These are phyloP conservation scores for Arachis monticola DNA, from an alignment of 331 rosid species.

Conservation along the genomic window DNA sequence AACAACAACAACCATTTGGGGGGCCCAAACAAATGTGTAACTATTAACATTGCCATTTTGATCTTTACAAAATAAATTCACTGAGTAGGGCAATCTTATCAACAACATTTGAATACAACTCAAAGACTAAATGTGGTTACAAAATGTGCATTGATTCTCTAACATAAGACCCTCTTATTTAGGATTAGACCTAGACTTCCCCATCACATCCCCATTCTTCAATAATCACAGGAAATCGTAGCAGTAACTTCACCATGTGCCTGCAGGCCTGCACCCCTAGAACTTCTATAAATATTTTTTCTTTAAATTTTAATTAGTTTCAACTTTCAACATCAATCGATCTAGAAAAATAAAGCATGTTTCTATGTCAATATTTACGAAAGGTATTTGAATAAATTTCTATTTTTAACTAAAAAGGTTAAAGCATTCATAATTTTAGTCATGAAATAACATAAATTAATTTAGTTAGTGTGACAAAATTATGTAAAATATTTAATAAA, in stretches of 20 bases:
- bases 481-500: too few relatives aligned
- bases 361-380: too few relatives aligned
- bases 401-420: too few relatives aligned
- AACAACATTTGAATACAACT: slow-evolving; percentile 3
- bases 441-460: too few relatives aligned
- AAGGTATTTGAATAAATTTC: too few relatives aligned
- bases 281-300: neutral
- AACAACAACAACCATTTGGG: neutral
- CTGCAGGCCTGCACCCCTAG: slow-evolving; percentile 14
- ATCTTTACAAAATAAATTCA: neutral
- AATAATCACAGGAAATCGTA: slow-evolving; percentile 23
- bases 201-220: slow-evolving; percentile 33
- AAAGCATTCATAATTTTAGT: too few relatives aligned
- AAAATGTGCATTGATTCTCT: slow-evolving; percentile 11
- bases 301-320: too few relatives aligned
- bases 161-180: neutral
- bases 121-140: neutral
- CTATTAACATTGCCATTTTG: neutral
- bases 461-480: too few relatives aligned
- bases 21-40: neutral
- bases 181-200: neutral
- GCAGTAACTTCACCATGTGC: slow-evolving; percentile 13
- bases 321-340: too few relatives aligned
- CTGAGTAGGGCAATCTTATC: slow-evolving; percentile 27
- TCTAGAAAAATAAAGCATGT: too few relatives aligned